phyloP scores from a whole-genome alignment of 2,329 filamentous ascomycete genomes.

The Penicillium sclerotigenum region DNA sequence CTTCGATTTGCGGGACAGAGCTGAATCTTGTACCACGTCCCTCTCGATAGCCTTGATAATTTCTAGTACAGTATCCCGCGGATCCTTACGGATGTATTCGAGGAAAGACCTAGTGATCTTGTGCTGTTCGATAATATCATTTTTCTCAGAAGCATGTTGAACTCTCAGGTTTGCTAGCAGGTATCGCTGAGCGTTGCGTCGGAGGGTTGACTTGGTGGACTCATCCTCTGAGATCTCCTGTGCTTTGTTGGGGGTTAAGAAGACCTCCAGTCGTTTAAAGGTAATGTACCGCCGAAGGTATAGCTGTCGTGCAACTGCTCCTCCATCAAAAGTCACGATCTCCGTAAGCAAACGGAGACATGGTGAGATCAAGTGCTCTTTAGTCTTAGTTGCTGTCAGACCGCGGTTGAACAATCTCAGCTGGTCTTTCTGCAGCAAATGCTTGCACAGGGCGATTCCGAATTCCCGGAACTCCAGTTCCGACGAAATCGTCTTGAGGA shows the following conservation, averaged over 20 bases:
- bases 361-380: conserved; percentile 85
- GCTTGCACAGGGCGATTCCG: conserved; percentile 75
- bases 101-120: conserved; percentile 68
- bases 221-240: conserved; percentile 61
- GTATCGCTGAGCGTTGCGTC: conserved; percentile 79
- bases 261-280: conserved; percentile 74
- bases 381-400: conserved; percentile 73
- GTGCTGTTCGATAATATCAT: conserved; percentile 74
- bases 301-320: conserved; percentile 70
- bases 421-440: conserved; percentile 75
- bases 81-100: conserved; percentile 73
- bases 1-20: conserved; percentile 71
- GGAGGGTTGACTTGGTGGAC: conserved; percentile 68
- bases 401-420: conserved; percentile 76
- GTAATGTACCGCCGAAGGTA: conserved; percentile 76
- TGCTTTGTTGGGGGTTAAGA: conserved; percentile 67
- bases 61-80: conserved; percentile 70
- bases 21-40: conserved; percentile 70
- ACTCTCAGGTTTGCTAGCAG: conserved; percentile 75
- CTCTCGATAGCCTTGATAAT: conserved; percentile 68
- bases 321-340: conserved; percentile 80
- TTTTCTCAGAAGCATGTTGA: conserved; percentile 72
- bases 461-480: conserved; percentile 71
- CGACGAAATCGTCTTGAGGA: conserved; percentile 73
- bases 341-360: conserved; percentile 82